phyloP scores from a whole-genome alignment of 768 basidiomycete genomes.

The Cytidiella melzeri region DNA sequence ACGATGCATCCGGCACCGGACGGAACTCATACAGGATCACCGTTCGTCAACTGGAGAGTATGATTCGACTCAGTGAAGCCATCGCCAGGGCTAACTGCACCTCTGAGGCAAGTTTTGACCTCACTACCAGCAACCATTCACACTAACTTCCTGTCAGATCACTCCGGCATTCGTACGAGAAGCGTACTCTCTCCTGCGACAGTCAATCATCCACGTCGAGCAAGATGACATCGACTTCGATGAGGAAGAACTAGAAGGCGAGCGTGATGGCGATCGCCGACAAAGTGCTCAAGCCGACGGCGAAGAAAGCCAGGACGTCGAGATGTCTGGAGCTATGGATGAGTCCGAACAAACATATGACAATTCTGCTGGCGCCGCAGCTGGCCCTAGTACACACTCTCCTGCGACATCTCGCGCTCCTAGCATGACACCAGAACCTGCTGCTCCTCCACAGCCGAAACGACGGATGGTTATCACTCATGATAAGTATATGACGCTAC shows the following conservation, averaged over 20 bases:
- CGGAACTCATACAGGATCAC: constrained; percentile 96
- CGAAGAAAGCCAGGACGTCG: constrained; percentile 53
- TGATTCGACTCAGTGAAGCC: constrained; percentile 96
- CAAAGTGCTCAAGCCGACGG: constrained; percentile 26
- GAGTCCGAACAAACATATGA: constrained; percentile 43
- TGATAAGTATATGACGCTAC: constrained; percentile 89
- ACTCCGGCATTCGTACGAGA: constrained; percentile 92
- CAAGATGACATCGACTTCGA: constrained; percentile 99
- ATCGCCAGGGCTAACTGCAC: constrained; percentile 97
- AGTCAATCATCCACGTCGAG: constrained; percentile 99
- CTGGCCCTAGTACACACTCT: constrained; percentile 15
- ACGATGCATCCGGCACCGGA: constrained; percentile 83
- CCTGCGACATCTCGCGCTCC: constrained; percentile 18
- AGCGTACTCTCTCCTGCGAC: constrained; percentile 87
- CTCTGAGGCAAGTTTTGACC: constrained; percentile 54
- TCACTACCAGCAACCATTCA: background rate
- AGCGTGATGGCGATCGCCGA: constrained; percentile 36
- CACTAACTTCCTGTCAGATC: constrained; percentile 48
- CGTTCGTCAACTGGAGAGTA: constrained; percentile 95
- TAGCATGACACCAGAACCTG: constrained; percentile 14
- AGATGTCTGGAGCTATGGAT: constrained; percentile 55
- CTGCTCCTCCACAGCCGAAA: constrained; percentile 38
- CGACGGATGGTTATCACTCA: constrained; percentile 90
- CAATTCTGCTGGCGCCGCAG: constrained; percentile 22
- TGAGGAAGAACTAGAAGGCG: constrained; percentile 71